A percentile compares a stretch with the other conserved stretches of the same genome.
phyloP scores from a whole-genome alignment of 1,139 yeast species.

The Lodderomyces margitis region DNA sequence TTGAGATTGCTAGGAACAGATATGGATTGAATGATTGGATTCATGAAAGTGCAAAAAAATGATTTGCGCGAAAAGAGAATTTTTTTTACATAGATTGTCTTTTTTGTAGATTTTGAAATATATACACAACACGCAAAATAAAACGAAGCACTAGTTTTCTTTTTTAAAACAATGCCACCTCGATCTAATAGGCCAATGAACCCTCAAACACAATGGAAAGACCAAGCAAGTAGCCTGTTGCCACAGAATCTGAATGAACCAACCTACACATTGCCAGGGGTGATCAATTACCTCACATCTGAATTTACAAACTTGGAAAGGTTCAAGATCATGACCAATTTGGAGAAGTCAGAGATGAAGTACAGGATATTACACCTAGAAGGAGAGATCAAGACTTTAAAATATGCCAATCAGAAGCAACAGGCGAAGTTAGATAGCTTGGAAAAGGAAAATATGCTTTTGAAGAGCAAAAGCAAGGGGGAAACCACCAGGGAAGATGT shows the following conservation, averaged over 20 bases:
- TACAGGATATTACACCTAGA: conserved; percentile 53
- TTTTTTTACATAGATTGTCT: not conserved
- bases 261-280: conserved; percentile 57
- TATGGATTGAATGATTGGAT: conserved; percentile 93
- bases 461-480: conserved; percentile 12
- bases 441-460: conserved; percentile 22
- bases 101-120: not conserved
- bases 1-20: conserved; percentile 92
- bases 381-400: conserved; percentile 51
- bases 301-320: conserved; percentile 61
- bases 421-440: conserved; percentile 28
- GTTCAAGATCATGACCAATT: conserved; percentile 53
- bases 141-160: not conserved
- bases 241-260: conserved; percentile 16
- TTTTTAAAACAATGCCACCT: conserved; percentile 8
- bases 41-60: conserved; percentile 10
- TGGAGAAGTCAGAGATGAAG: conserved; percentile 58
- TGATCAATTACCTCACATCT: conserved; percentile 59
- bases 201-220: conserved; percentile 15
- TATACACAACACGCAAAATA: not conserved
- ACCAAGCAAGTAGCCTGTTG: conserved; percentile 16
- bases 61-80: not conserved
- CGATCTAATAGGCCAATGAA: conserved; percentile 9
- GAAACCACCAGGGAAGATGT: not conserved
- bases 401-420: conserved; percentile 37